These are phyloP conservation scores for Neocatenulostroma microsporum DNA, from an alignment of 2,329 filamentous ascomycete species.

Conservation along the genomic window DNA sequence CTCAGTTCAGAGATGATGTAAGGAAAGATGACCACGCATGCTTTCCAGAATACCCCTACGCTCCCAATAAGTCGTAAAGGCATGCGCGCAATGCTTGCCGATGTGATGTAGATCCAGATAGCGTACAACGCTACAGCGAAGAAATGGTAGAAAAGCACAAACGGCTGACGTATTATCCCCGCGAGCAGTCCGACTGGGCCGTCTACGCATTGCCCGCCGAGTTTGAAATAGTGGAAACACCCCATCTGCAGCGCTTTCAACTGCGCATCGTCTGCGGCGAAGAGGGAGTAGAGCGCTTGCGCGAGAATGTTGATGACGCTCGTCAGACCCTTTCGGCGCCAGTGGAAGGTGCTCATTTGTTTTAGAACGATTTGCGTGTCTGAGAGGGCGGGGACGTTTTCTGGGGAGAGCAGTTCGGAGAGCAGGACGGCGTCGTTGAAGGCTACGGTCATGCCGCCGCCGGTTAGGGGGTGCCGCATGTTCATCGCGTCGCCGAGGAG, in stretches of 20 bases:
- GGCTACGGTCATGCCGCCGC: constrained; percentile 95
- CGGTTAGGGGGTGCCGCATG: constrained; percentile 97
- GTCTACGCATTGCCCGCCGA: constrained; percentile 61
- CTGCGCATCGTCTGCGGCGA: constrained; percentile 73
- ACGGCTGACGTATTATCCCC: constrained; percentile 69
- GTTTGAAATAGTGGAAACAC: constrained; percentile 88
- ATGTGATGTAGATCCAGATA: constrained; percentile 61
- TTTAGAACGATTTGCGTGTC: constrained; percentile 58
- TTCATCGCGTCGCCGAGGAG: constrained; percentile 93
- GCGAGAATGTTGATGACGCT: constrained; percentile 97
- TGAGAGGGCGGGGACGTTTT: constrained; percentile 58
- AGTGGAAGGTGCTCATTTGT: constrained; percentile 73
- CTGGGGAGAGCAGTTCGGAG: constrained; percentile 62
- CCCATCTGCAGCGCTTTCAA: constrained; percentile 75
- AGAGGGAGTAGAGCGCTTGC: constrained; percentile 83
- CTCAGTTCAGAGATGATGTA: constrained; percentile 34
- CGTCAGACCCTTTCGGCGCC: constrained; percentile 71
- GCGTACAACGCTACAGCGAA: constrained; percentile 85
- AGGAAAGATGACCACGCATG: constrained; percentile 46
- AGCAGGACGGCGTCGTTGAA: constrained; percentile 86
- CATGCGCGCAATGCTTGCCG: constrained; percentile 34
- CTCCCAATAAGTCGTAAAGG: constrained; percentile 33
- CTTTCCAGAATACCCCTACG: constrained; percentile 47
- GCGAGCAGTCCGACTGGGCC: constrained; percentile 75
- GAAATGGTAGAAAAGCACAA: constrained; percentile 82